Evolutionary conservation across 768 basidiomycete genomes (phyloP).

Genomic region (Nidularia sp.): DNA sequence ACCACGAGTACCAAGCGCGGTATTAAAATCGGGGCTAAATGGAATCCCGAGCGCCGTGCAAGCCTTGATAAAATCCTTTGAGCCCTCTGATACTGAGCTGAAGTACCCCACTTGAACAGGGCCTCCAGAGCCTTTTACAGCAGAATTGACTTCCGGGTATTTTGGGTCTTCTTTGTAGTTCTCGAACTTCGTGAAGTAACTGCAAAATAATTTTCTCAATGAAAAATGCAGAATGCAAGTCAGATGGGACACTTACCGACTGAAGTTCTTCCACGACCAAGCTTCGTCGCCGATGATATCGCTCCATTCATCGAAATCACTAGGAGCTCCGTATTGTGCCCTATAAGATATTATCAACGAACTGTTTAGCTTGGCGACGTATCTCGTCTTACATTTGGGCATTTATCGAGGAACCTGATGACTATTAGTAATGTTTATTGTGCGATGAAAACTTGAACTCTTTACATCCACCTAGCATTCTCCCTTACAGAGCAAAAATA

Average conservation of each 20-base stretch:
- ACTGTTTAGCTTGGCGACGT: not conserved
- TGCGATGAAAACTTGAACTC: too few species aligned
- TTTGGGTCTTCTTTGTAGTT: constrained; percentile 44
- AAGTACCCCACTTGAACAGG: constrained; percentile 60
- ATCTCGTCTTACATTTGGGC: constrained; percentile 39
- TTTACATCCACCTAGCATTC: constrained; percentile 61
- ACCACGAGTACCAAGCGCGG: constrained; percentile 53
- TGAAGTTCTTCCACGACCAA: constrained; percentile 58
- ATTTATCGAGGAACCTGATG: constrained; percentile 50
- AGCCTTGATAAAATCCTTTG: constrained; percentile 50
- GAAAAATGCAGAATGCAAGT: too few species aligned
- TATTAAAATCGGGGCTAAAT: constrained; percentile 58
- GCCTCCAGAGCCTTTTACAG: constrained; percentile 45
- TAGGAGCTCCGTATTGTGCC: constrained; percentile 67
- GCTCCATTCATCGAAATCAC: constrained; percentile 72
- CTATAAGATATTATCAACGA: constrained; percentile 13
- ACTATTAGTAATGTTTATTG: too few species aligned
- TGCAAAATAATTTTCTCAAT: not conserved
- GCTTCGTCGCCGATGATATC: constrained; percentile 46
- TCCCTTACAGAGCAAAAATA: too few species aligned
- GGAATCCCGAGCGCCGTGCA: constrained; percentile 53
- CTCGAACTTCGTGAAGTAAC: constrained; percentile 68
- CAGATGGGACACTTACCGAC: constrained; percentile 1
- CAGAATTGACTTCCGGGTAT: constrained; percentile 47
- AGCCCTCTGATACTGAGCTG: constrained; percentile 39